Percentiles rank a stretch among this genome's conserved stretches.
Conservation (phyloP, 2,329 filamentous ascomycete genomes). For the Clonostachys solani region DNA sequence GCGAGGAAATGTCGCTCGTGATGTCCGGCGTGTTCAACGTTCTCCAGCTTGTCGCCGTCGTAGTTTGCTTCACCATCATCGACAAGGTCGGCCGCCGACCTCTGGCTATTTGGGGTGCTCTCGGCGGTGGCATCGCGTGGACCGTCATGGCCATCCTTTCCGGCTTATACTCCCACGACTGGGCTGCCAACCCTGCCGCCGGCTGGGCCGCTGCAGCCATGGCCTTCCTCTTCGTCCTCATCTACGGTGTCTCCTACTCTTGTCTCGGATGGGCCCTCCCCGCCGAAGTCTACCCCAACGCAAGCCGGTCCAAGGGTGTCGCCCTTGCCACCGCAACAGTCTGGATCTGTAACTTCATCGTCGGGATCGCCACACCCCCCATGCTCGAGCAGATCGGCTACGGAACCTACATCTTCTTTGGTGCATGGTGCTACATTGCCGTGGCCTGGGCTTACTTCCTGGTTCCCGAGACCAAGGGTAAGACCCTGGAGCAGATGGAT, state of each 20-base stretch:
- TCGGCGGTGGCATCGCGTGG: conserved; percentile 44
- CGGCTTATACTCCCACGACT: conserved; percentile 41
- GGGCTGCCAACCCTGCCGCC: conserved; percentile 37
- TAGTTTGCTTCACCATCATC: conserved; percentile 17
- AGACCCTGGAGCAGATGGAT: conserved; percentile 48
- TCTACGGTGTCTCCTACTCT: conserved; percentile 20
- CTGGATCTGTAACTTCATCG: conserved; percentile 29
- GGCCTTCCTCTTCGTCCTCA: conserved; percentile 14
- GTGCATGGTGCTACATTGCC: conserved; percentile 41
- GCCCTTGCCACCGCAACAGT: conserved; percentile 21
- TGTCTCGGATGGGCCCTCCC: conserved; percentile 28
- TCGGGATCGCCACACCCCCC: conserved; percentile 47
- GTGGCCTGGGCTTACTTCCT: conserved; percentile 45
- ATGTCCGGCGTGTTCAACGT: conserved; percentile 36
- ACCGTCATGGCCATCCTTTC: conserved; percentile 47
- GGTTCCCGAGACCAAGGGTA: conserved; percentile 50
- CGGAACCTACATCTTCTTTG: conserved; percentile 49
- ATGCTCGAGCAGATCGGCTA: conserved; percentile 44
- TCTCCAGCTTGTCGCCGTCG: conserved; percentile 31
- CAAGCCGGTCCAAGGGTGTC: conserved; percentile 27
- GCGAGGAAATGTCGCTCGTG: conserved; percentile 25
- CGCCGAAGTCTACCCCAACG: conserved; percentile 26
- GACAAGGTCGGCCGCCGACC: conserved; percentile 39
- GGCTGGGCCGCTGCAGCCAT: conserved; percentile 50
- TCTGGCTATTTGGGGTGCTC: conserved; percentile 37